These are phyloP conservation scores for Verticillium nonalfalfae DNA, from an alignment of 2,329 filamentous ascomycete species.

Conservation along the genomic window DNA sequence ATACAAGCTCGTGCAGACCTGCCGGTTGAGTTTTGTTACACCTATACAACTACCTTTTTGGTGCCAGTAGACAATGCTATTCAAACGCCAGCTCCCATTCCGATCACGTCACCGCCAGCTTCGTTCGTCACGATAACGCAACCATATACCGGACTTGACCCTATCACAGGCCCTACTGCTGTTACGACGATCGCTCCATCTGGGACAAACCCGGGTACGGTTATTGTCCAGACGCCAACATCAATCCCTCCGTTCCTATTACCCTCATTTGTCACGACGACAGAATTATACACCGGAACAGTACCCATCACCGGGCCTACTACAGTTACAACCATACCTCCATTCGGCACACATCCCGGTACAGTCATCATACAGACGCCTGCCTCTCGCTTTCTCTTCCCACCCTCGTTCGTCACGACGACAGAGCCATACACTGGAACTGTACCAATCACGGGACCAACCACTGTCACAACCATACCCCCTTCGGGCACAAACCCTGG, in stretches of 20 bases:
- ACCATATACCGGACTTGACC: background rate
- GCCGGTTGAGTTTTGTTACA: background rate
- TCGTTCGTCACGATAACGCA: background rate
- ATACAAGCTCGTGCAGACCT: background rate
- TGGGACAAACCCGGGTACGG: background rate
- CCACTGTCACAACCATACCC: background rate
- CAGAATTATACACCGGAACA: background rate
- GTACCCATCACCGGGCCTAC: background rate
- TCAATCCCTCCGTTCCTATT: background rate
- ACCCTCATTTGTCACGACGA: background rate
- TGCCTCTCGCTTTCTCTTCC: too few species aligned
- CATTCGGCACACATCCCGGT: background rate
- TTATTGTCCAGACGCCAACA: conserved; percentile 1
- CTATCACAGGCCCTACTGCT: background rate
- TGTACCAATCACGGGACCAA: background rate
- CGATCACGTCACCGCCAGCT: background rate
- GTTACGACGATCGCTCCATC: background rate
- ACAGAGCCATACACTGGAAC: background rate
- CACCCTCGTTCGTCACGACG: background rate
- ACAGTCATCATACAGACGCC: background rate
- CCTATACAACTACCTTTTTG: background rate
- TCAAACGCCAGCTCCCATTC: background rate
- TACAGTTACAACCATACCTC: background rate
- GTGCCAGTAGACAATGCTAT: background rate
- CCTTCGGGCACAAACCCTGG: background rate